Conservation (phyloP, 257 asterid genomes). For the Nemophila menziesii region DNA sequence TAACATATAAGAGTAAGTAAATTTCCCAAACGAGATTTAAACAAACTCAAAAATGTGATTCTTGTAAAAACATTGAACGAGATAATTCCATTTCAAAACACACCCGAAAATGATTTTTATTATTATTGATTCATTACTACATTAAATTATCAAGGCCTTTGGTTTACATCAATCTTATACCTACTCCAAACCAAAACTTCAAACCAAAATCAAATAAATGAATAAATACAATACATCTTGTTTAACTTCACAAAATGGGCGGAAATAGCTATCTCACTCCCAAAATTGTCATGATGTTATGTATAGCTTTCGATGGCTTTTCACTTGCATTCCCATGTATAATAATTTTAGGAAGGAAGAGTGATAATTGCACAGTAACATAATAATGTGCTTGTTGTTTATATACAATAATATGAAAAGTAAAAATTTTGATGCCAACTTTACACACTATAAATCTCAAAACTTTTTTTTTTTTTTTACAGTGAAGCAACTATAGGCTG, state of each 20-base stretch:
- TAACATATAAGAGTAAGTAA: too few species aligned
- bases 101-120: too few species aligned
- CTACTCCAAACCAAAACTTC: background rate
- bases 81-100: too few species aligned
- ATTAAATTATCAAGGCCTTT: background rate
- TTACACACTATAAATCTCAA: background rate
- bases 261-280: too few species aligned
- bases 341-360: too few species aligned
- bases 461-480: background rate
- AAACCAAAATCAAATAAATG: background rate
- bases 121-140: background rate
- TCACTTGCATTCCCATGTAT: too few species aligned
- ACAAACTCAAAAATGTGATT: too few species aligned
- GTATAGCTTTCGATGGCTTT: too few species aligned
- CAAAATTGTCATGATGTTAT: too few species aligned
- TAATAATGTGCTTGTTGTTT: background rate
- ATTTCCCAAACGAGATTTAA: too few species aligned
- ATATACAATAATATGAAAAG: background rate
- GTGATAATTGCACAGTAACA: background rate
- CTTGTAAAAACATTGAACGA: too few species aligned
- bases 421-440: background rate
- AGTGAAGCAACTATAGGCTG: background rate
- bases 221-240: background rate
- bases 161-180: background rate
- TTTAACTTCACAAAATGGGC: too few species aligned